Percentiles rank a stretch among this genome's conserved stretches.
phyloP scores from a whole-genome alignment of 1,284 basidiomycete genomes.

The Fomitopsis schrenkii region DNA sequence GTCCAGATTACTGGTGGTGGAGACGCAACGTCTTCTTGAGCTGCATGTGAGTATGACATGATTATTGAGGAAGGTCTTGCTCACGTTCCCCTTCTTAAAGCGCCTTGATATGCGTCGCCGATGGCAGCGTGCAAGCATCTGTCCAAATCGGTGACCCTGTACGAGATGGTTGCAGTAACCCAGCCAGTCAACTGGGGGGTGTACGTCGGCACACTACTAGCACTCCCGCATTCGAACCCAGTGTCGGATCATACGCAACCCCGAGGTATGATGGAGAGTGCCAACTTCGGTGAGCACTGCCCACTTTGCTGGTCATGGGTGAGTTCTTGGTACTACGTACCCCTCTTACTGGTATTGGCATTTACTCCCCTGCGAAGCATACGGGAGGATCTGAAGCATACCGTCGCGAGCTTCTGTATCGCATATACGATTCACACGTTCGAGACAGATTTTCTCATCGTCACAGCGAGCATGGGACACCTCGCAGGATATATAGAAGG shows the following conservation, averaged over 20 bases:
- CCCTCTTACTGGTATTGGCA: background rate
- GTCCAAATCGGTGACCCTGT: background rate
- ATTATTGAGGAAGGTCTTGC: background rate
- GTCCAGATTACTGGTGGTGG: too few species aligned
- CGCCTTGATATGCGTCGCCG: background rate
- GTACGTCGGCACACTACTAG: background rate
- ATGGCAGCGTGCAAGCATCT: background rate
- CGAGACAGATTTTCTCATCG: background rate
- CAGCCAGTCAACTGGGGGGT: too few species aligned
- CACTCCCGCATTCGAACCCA: too few species aligned
- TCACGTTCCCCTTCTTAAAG: background rate
- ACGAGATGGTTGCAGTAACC: too few species aligned
- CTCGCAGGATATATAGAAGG: conserved; percentile 2
- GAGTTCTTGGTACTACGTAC: background rate
- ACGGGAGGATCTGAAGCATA: background rate
- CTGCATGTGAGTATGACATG: background rate
- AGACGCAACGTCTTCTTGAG: background rate
- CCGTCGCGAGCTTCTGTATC: background rate
- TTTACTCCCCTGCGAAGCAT: background rate
- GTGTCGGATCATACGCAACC: background rate
- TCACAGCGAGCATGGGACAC: background rate
- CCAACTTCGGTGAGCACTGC: background rate
- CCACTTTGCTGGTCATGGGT: background rate
- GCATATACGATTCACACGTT: background rate
- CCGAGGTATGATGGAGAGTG: background rate